Percentiles rank a stretch among this genome's conserved stretches.
Evolutionary conservation across 2,329 filamentous ascomycete species (phyloP).

Genomic region (Aspergillus fumigatiaffinis): DNA sequence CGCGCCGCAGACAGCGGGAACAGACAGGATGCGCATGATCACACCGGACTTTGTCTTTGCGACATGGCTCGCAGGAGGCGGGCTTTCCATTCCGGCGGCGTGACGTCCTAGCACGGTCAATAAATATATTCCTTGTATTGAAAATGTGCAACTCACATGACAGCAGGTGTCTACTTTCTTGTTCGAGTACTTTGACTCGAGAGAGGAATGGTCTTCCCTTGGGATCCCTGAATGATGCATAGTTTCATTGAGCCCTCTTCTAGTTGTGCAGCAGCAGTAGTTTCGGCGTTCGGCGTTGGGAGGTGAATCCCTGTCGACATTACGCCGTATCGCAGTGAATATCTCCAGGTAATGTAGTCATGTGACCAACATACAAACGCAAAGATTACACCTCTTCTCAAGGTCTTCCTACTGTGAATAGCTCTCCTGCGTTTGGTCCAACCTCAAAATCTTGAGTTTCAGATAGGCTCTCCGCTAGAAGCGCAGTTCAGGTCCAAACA

Average conservation of each 20-base stretch:
- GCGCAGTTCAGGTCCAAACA: no score
- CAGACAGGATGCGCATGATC: slow-evolving; percentile 27
- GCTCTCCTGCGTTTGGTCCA: no score
- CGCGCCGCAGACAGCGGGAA: slow-evolving; percentile 24
- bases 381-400: no score
- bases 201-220: no score
- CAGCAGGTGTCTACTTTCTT: background rate
- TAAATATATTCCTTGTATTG: background rate
- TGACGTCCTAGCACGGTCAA: slow-evolving; percentile 4
- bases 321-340: no score
- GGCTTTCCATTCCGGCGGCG: slow-evolving; percentile 29
- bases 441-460: no score
- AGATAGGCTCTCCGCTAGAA: no score
- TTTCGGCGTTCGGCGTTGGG: background rate
- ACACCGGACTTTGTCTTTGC: slow-evolving; percentile 30
- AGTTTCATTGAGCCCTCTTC: no score
- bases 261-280: background rate
- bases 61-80: slow-evolving; percentile 32
- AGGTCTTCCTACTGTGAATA: no score
- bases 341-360: no score
- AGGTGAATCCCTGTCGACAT: background rate
- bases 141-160: background rate
- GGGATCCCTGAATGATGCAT: background rate
- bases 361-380: no score
- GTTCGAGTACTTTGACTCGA: background rate